Evolutionary conservation across 352 stramenopile species (phyloP), one percentile per base, ranked within the genome.

Genomic region (Phytophthora capsici): DNA sequence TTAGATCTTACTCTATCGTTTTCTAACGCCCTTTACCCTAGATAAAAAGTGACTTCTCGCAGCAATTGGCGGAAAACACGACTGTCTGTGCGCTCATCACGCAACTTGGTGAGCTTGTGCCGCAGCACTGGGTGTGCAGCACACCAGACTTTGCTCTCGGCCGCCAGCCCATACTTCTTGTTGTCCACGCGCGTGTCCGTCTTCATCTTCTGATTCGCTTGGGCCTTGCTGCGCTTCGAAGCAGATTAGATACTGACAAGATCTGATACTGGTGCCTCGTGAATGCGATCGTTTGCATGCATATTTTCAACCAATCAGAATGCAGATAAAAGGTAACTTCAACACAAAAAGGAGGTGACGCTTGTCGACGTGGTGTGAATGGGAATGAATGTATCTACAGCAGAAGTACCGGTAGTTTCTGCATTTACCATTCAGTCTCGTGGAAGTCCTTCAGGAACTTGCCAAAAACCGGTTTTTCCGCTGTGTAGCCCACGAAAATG

Each of bases 1-100:
- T 34, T 34, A 34, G 28, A 25, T 25, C 48, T 55, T 40, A 34
- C 30, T 63, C 28, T 26, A 3, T 28, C 88, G 25, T 19, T 9
- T 23, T 63, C 28, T 26, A 3, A 22, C 88, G 25, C 16, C 6
- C 94, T 63, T n/a, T 89, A 99, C 69, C 95, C 97, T 17, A 99
- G 78, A 69, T 99, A 99, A 65, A 98, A 99, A 25, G 97, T 99
- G 44, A 99, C 90, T 84, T 99, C 97, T 43, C 95, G 91, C 51
- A 99, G 78, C n/a, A 98, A 73, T 52, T 95, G 76, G 57, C 97
- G 95, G 71, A 99, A 99, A 13, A 98, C 80, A 40, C 84, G 91
- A 54, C 93, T 93, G 44, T 90, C 82, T 0, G 97, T 99, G 65
- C 86, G 83, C 46, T 96, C 95, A 43, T 97, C 94, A n/a, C 97